Base-by-base conservation (phyloP, 768 basidiomycete species). In the Phaeotremella skinneri region DNA sequence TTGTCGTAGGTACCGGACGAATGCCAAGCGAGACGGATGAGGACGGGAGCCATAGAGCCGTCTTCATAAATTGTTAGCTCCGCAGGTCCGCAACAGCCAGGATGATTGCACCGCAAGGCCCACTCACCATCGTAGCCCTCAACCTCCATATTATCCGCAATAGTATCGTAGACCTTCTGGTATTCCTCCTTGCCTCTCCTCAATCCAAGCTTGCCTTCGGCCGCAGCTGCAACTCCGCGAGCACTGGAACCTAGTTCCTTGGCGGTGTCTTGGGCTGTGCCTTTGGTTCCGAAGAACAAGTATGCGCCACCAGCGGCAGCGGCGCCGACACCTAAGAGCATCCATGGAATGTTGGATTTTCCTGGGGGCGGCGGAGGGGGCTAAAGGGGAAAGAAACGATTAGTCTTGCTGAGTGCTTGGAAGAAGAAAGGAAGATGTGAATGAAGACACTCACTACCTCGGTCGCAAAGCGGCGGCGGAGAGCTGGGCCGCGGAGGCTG, bases 21-120 rank as follows among this genome's bases (percentile, higher is more conserved):
- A 78, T 96, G 92, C 92, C 92, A 96, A 20, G 91, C 92, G 52
- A 96, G 84, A 70, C 92, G 89, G 55, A 96, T 81, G 58, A 93
- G 70, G 52, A 94, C 84, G 41, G 92, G 91, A 14, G 85, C 91
- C 64, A 74, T 61, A 21, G 75, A 76, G 13, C 75, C 75, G 53
- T 76, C 75, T 75, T 41, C 4, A 23, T 21, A 16, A 21, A 23
- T 30, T 11, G 34, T 58, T 21, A 61, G 58, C 34, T 13, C n/a
- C 6, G 9, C 42, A 50, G 25, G n/a, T 61, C 51, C 53, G 23
- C 31, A 20, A 16, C 5, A n/a, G 4, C 45, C 17, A 45, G 17
- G 20, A 48, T 25, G n/a, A 47, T 42, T 21, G 27, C 27, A 55
- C 16, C n/a, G n/a, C n/a, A n/a, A 25, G 3, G 16, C 25, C 42